phyloP scores from a whole-genome alignment of 768 basidiomycete genomes.

The Suillus plorans region DNA sequence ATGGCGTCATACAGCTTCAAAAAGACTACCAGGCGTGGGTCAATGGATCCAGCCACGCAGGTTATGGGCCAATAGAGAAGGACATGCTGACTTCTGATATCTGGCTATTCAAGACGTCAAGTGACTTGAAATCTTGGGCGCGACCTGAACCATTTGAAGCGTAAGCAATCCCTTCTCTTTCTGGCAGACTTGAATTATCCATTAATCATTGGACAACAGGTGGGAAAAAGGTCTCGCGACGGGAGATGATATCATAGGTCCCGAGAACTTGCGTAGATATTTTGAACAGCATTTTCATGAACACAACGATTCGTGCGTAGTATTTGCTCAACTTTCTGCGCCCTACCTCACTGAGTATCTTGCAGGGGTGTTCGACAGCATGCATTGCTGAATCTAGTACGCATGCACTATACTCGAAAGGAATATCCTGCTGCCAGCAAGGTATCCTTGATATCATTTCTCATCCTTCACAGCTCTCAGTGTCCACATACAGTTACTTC shows the following conservation, averaged over 20 bases:
- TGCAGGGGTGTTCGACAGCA: constrained; percentile 76
- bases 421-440: constrained; percentile 70
- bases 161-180: constrained; percentile 38
- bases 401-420: constrained; percentile 71
- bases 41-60: constrained; percentile 43
- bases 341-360: constrained; percentile 2
- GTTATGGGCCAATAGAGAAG: constrained; percentile 50
- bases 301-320: constrained; percentile 72
- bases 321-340: background rate
- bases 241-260: constrained; percentile 68
- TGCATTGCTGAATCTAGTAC: constrained; percentile 73
- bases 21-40: constrained; percentile 69
- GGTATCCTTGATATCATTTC: constrained; percentile 35
- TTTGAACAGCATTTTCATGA: constrained; percentile 88
- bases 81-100: constrained; percentile 51
- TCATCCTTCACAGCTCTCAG: constrained; percentile 5
- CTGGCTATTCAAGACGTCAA: constrained; percentile 58
- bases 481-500: constrained; percentile 49
- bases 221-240: constrained; percentile 65
- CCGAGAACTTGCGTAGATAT: constrained; percentile 71
- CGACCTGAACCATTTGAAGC: constrained; percentile 56
- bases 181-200: constrained; percentile 4
- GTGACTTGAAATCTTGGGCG: constrained; percentile 67
- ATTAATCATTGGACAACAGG: constrained; percentile 34
- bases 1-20: constrained; percentile 65